These are phyloP conservation scores for Barnettozyma vustinii DNA, from an alignment of 805 yeast species.

Conservation along the genomic window DNA sequence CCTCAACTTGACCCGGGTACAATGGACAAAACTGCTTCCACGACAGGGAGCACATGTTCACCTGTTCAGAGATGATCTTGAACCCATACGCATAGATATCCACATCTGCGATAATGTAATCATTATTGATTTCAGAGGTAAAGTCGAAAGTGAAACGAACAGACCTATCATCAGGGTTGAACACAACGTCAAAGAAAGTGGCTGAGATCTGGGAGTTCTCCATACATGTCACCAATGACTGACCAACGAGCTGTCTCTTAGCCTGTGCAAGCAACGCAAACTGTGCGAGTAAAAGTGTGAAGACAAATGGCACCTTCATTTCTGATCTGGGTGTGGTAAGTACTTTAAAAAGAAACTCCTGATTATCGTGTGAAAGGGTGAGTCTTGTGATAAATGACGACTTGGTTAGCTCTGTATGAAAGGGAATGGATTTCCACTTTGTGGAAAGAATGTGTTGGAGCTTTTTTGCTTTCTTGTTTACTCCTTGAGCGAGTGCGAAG, in stretches of 20 bases:
- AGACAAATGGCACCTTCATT: conserved; percentile 5
- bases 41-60: conserved; percentile 57
- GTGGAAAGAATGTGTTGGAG: neutral
- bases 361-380: neutral
- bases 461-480: neutral
- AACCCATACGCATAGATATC: conserved; percentile 86
- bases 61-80: conserved; percentile 47
- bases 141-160: conserved; percentile 66
- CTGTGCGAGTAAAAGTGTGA: neutral
- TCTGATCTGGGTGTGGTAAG: neutral
- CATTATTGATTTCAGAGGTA: conserved; percentile 58
- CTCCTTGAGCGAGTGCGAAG: neutral
- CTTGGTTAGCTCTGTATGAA: neutral
- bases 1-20: conserved; percentile 73
- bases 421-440: neutral
- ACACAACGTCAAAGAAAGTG: conserved; percentile 64
- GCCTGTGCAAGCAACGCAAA: neutral
- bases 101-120: conserved; percentile 61
- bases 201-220: conserved; percentile 70
- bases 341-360: neutral
- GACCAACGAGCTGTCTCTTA: conserved; percentile 5
- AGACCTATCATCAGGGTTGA: conserved; percentile 66
- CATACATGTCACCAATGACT: conserved; percentile 82
- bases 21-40: conserved; percentile 92
- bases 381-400: neutral